Base-by-base conservation (phyloP, 23 red algal genomes). In the Gracilariopsis chorda region DNA sequence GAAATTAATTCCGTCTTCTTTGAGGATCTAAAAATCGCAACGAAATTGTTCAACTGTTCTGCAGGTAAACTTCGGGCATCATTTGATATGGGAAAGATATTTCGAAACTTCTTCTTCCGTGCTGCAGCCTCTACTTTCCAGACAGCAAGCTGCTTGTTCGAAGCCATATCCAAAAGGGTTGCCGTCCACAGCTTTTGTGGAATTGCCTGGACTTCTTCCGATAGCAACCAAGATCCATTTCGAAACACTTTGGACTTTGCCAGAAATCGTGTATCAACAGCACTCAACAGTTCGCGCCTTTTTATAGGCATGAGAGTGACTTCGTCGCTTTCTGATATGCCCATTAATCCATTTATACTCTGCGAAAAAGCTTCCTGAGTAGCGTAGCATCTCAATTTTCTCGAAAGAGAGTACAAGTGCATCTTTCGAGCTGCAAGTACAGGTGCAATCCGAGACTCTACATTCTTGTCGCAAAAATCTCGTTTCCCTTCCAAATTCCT, bases 301-400 rank as follows among this genome's bases (percentile, higher is more conserved):
- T 51, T 4, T 48, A 51, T 79, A 7, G 74, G 48, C 4, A 51
- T 5, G 9, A 79, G 19, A 8, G 9, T 36, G 10, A 49, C 48
- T 29, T 79, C 41, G 23, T 79, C 74, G 5, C 32, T 7, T 28
- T 6, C 13, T 9, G 43, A 48, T 13, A 79, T 14, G 29, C 5
- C 7, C 5, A 79, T 79, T 4, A 79, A 7, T 8, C 74, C 8
- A 10, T 79, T 7, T 7, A 79, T 19, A 9, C 41, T 79, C 4
- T 51, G 41, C 5, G 74, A 28, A 34, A 79, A 45, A 11, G 74
- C 37, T 53, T 11, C 6, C 5, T 48, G 7, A 16, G 34, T 7
- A 51, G 37, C 74, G 12, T 79, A 79, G 13, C 47, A 79, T 10
- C 74, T 7, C 4, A 79, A 12, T 79, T 79, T 79, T 30, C 74